A percentile compares a stretch with the other conserved stretches of the same genome.
These are phyloP conservation scores for Brachypodium distachyon DNA, from an alignment of 202 grass and related monocot genomes.

Conservation along the genomic window DNA sequence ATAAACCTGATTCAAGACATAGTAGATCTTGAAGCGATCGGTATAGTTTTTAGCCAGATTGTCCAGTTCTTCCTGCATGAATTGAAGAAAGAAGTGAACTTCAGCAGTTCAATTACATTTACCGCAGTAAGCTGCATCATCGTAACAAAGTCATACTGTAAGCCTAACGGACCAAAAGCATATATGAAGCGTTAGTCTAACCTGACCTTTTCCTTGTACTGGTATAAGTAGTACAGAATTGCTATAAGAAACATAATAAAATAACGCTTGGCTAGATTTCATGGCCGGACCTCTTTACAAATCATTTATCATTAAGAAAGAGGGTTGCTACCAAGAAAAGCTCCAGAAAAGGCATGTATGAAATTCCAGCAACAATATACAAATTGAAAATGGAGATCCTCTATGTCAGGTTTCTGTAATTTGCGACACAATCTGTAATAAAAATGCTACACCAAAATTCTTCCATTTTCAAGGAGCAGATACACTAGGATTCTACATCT, in stretches of 20 bases:
- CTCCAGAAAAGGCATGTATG: not conserved
- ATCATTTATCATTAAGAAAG: not conserved
- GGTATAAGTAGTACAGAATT: not conserved
- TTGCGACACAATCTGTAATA: not conserved
- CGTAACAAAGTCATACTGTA: not conserved
- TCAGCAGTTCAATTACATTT: not conserved
- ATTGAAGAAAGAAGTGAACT: constrained; percentile 12
- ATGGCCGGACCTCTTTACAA: not conserved
- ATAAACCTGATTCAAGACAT: constrained; percentile 73
- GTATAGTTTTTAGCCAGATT: constrained; percentile 48
- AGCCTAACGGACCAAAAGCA: not conserved
- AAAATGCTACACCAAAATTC: not conserved
- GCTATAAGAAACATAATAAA: not conserved
- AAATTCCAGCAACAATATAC: not conserved
- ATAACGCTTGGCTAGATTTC: not conserved
- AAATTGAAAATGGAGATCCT: not conserved
- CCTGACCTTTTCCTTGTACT: not conserved
- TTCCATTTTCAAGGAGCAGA: not conserved
- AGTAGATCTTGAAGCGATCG: constrained; percentile 72
- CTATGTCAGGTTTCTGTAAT: not conserved
- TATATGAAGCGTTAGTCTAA: not conserved
- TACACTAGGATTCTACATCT: not conserved
- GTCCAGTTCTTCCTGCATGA: constrained; percentile 70
- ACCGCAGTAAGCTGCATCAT: not conserved
- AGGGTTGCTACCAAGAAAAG: not conserved